phyloP scores from a whole-genome alignment of 2,329 filamentous ascomycete species.

The Magnaporthiopsis incrustans region DNA sequence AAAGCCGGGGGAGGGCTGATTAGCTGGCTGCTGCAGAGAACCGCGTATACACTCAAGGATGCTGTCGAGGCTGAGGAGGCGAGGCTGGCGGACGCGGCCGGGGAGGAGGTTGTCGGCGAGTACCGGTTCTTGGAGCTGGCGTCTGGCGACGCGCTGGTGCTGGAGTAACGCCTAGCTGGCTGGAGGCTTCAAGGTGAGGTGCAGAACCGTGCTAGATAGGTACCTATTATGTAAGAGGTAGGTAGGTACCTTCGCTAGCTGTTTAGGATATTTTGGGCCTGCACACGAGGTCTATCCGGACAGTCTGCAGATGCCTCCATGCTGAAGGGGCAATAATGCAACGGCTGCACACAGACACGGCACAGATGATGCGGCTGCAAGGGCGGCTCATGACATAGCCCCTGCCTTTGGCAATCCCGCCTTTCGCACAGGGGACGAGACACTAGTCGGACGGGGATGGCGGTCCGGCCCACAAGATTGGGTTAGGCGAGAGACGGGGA shows the following conservation, averaged over 20 bases:
- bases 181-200: background rate
- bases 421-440: background rate
- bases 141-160: conserved; percentile 47
- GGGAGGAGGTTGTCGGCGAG: conserved; percentile 24
- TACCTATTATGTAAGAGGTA: no score
- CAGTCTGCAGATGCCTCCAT: background rate
- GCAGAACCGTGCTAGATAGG: background rate
- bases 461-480: background rate
- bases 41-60: conserved; percentile 34
- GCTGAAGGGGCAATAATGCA: background rate
- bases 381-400: background rate
- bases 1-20: conserved; percentile 52
- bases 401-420: background rate
- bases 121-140: conserved; percentile 43
- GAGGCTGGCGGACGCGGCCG: conserved; percentile 13
- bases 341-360: background rate
- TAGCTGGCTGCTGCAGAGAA: conserved; percentile 38
- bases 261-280: background rate
- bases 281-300: background rate
- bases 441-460: background rate
- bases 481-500: background rate
- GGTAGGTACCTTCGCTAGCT: background rate
- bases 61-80: conserved; percentile 29
- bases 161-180: conserved; percentile 25
- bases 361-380: background rate